Evolutionary conservation across 1,284 basidiomycete genomes (phyloP).

Genomic region (Puccinia horiana): DNA sequence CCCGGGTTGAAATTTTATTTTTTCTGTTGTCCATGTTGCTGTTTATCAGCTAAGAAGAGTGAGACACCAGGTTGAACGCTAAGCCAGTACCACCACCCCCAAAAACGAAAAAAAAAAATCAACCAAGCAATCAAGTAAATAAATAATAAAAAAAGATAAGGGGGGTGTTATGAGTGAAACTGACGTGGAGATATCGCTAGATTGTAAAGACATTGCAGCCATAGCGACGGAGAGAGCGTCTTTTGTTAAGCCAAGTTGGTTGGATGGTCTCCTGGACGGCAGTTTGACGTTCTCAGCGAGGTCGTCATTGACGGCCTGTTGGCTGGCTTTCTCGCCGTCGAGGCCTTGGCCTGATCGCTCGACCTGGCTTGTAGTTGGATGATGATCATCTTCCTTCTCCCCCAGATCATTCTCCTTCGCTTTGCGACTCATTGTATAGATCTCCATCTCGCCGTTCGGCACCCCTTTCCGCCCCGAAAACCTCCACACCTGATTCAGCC

Average conservation of each 20-base stretch:
- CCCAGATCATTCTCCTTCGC: neutral
- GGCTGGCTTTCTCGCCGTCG: neutral
- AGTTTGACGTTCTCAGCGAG: neutral
- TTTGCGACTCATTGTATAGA: constrained; percentile 13
- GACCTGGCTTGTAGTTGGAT: neutral
- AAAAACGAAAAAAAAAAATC: neutral
- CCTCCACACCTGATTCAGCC: constrained; percentile 29
- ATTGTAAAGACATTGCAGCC: constrained; percentile 40
- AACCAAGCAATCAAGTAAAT: no score
- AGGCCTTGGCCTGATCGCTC: neutral
- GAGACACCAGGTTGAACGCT: constrained; percentile 47
- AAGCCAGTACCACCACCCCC: neutral
- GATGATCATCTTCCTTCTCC: neutral
- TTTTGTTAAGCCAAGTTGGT: neutral
- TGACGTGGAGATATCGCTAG: constrained; percentile 17
- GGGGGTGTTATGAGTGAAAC: neutral
- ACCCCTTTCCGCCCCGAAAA: constrained; percentile 44
- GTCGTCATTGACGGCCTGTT: neutral
- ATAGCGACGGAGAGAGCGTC: constrained; percentile 28
- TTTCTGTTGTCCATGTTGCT: constrained; percentile 6
- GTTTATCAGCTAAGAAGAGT: constrained; percentile 33
- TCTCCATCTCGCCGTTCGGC: neutral
- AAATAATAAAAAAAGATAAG: neutral
- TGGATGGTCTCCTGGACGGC: neutral
- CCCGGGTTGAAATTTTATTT: neutral